Conservation (phyloP, 305 asterid genomes). For the Caryopteris hybrid region DNA sequence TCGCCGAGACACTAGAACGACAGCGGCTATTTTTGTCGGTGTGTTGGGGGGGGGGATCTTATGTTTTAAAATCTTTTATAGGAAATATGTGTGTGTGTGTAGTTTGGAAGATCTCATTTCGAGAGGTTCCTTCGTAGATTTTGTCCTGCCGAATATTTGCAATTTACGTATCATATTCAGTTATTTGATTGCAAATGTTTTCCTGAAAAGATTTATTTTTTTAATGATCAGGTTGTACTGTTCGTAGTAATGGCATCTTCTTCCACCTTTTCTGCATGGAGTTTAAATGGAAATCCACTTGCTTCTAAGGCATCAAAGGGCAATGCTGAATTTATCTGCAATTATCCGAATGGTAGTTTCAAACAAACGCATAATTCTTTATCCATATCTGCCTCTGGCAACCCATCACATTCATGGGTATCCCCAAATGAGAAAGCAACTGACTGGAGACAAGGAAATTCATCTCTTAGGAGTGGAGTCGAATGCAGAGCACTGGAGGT, state of each 20-base stretch:
- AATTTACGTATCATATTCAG: background rate
- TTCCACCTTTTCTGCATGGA: slow-evolving; percentile 30
- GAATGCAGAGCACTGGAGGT: slow-evolving; percentile 49
- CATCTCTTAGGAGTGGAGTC: slow-evolving; percentile 16
- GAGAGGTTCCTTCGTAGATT: background rate
- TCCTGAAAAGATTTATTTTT: background rate
- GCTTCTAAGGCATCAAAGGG: slow-evolving; percentile 20
- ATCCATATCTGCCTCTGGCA: slow-evolving; percentile 16
- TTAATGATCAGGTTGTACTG: slow-evolving; percentile 7
- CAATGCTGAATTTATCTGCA: slow-evolving; percentile 18
- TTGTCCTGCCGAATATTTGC: background rate
- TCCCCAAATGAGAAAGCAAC: slow-evolving; percentile 16
- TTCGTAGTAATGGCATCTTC: slow-evolving; percentile 39
- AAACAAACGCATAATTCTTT: slow-evolving; percentile 13
- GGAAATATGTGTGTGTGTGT: background rate
- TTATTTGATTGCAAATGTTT: background rate
- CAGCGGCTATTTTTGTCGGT: too few relatives aligned
- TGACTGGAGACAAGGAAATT: slow-evolving; percentile 15
- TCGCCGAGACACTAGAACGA: too few relatives aligned
- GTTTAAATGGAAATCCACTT: slow-evolving; percentile 14
- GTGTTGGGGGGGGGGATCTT: background rate
- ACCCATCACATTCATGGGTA: slow-evolving; percentile 15
- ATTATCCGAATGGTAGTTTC: background rate
- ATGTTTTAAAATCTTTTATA: background rate
- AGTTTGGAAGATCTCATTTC: background rate